Percentiles rank a stretch among this genome's conserved stretches.
These are phyloP conservation scores for Claviceps spartinae DNA, from an alignment of 2,329 filamentous ascomycete genomes.

Conservation along the genomic window DNA sequence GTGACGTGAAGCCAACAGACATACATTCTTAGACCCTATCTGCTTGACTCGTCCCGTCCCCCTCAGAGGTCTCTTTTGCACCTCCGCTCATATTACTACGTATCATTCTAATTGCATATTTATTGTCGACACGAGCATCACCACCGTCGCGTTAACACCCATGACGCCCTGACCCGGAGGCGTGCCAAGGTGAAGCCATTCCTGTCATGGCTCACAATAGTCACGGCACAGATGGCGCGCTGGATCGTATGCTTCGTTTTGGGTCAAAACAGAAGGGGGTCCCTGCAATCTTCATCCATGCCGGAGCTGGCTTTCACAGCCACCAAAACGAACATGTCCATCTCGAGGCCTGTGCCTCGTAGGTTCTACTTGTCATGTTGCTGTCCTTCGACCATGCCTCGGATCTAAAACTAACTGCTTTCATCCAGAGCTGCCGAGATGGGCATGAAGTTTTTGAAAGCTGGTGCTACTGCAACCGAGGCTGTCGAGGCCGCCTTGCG, in stretches of 20 bases:
- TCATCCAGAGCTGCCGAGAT: conserved; percentile 60
- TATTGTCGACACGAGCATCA: background rate
- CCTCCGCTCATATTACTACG: background rate
- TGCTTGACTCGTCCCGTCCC: background rate
- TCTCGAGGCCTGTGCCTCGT: conserved; percentile 80
- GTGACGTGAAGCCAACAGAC: background rate
- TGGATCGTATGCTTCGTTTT: conserved; percentile 25
- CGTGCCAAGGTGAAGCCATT: conserved; percentile 11
- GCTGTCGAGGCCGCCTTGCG: conserved; percentile 83
- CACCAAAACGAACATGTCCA: conserved; percentile 73
- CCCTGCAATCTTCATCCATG: conserved; percentile 85
- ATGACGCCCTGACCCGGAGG: conserved; percentile 18
- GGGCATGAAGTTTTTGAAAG: conserved; percentile 68
- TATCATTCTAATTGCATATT: conserved; percentile 6
- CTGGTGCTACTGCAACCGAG: conserved; percentile 69
- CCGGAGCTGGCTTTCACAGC: conserved; percentile 89
- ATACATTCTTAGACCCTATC: background rate
- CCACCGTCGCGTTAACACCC: background rate
- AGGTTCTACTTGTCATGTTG: conserved; percentile 22
- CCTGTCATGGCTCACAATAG: conserved; percentile 35
- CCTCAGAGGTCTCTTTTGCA: conserved; percentile 1
- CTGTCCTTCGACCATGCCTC: background rate
- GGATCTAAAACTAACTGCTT: conserved; percentile 1
- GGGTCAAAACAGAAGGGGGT: conserved; percentile 24
- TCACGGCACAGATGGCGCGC: conserved; percentile 27